These are phyloP conservation scores for Petunia secreta DNA, from an alignment of 257 asterid genomes.

Conservation along the genomic window DNA sequence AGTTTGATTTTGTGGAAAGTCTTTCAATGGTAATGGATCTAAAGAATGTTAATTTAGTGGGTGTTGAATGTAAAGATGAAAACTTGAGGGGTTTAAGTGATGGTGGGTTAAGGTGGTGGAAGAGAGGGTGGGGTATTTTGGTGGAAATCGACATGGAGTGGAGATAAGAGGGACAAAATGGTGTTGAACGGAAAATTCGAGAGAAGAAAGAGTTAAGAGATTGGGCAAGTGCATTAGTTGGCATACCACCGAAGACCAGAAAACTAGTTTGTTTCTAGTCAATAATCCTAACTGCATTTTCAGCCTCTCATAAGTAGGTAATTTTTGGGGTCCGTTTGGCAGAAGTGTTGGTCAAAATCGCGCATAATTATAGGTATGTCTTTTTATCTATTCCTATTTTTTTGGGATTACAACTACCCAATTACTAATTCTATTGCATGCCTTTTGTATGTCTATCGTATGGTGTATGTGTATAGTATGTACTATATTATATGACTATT, in stretches of 20 bases:
- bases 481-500: too few relatives aligned
- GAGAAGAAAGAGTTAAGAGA: neutral
- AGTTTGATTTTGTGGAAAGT: constrained; percentile 46
- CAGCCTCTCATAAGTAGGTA: neutral
- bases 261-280: neutral
- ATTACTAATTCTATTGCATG: too few relatives aligned
- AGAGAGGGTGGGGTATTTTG: constrained; percentile 38
- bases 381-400: too few relatives aligned
- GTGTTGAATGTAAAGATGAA: constrained; percentile 35
- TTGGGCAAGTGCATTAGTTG: neutral
- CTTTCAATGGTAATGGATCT: constrained; percentile 52
- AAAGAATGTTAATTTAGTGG: constrained; percentile 35
- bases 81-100: constrained; percentile 39
- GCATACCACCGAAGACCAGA: neutral
- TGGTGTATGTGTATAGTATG: too few relatives aligned
- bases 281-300: neutral
- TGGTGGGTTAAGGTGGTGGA: constrained; percentile 36
- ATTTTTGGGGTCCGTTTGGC: too few relatives aligned
- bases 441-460: too few relatives aligned
- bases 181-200: constrained; percentile 11
- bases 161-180: constrained; percentile 20
- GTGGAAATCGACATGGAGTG: constrained; percentile 63
- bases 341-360: too few relatives aligned
- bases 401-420: too few relatives aligned
- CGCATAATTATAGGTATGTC: too few relatives aligned